These are phyloP conservation scores for Fusarium armeniacum DNA, from an alignment of 2,329 filamentous ascomycete species.

Conservation along the genomic window DNA sequence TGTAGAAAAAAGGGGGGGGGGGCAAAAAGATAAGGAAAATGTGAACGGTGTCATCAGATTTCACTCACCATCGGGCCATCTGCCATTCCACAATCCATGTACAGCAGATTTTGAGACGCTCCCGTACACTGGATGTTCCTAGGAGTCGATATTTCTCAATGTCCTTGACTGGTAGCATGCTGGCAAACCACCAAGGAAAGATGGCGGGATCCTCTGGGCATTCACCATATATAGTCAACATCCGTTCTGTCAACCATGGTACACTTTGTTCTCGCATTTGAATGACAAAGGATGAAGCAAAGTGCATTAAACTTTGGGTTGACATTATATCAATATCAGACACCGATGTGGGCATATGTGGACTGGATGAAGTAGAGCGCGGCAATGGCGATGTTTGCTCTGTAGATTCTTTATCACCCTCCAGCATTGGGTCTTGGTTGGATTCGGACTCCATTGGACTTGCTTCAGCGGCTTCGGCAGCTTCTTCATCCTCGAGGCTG, in stretches of 20 bases:
- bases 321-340: constrained; percentile 64
- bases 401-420: constrained; percentile 15
- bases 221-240: constrained; percentile 81
- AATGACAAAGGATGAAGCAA: constrained; percentile 75
- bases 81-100: constrained; percentile 83
- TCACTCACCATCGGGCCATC: constrained; percentile 77
- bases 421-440: not conserved
- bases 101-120: constrained; percentile 85
- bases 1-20: too few relatives aligned
- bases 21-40: not conserved
- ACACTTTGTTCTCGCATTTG: constrained; percentile 78
- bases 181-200: constrained; percentile 94
- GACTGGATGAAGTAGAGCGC: constrained; percentile 14
- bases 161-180: constrained; percentile 81
- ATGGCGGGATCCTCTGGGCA: constrained; percentile 80
- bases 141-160: constrained; percentile 84
- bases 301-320: constrained; percentile 77
- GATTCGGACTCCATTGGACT: constrained; percentile 20
- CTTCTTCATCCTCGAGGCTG: constrained; percentile 84
- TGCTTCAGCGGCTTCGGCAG: constrained; percentile 76
- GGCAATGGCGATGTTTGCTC: constrained; percentile 11
- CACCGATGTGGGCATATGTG: constrained; percentile 16
- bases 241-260: constrained; percentile 80
- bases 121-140: constrained; percentile 79
- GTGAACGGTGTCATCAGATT: not conserved